A percentile compares a stretch with the other conserved stretches of the same genome.
These are phyloP conservation scores for Penicillium sp. DNA, from an alignment of 2,329 filamentous ascomycete genomes.

Conservation along the genomic window DNA sequence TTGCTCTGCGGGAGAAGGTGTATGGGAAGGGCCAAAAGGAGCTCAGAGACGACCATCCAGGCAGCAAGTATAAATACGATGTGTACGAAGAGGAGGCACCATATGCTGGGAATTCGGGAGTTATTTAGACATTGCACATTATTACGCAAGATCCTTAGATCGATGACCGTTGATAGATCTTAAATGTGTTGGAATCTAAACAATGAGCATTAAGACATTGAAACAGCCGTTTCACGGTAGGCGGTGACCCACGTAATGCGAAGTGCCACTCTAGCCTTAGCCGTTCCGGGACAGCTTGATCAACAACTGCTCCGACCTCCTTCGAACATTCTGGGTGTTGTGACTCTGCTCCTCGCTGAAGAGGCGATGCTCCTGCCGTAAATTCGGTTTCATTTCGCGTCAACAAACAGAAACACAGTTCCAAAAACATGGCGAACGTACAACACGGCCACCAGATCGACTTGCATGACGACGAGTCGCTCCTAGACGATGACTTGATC, in stretches of 20 bases:
- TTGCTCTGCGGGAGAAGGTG: constrained; percentile 59
- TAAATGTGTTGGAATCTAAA: neutral
- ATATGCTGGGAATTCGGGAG: constrained; percentile 22
- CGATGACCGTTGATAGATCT: neutral
- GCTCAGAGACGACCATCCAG: constrained; percentile 58
- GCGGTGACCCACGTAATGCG: constrained; percentile 16
- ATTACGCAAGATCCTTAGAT: neutral
- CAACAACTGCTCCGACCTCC: constrained; percentile 14
- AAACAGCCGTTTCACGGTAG: neutral
- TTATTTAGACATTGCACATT: neutral
- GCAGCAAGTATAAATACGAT: constrained; percentile 61
- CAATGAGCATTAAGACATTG: neutral
- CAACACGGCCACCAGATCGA: constrained; percentile 53
- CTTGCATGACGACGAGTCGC: constrained; percentile 60
- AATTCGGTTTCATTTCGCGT: constrained; percentile 2
- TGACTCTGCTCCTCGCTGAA: constrained; percentile 7
- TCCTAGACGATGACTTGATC: constrained; percentile 69
- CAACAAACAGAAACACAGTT: neutral
- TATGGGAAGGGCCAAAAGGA: constrained; percentile 60
- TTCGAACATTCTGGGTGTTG: neutral
- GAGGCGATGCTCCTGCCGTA: constrained; percentile 16
- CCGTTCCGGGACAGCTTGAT: constrained; percentile 34
- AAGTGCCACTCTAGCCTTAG: constrained; percentile 45
- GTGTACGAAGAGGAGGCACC: constrained; percentile 57
- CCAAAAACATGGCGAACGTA: constrained; percentile 36